Percentiles rank a stretch among this genome's conserved stretches.
Conservation (phyloP, 768 basidiomycete genomes). For the Xerocomellus chrysenteron region DNA sequence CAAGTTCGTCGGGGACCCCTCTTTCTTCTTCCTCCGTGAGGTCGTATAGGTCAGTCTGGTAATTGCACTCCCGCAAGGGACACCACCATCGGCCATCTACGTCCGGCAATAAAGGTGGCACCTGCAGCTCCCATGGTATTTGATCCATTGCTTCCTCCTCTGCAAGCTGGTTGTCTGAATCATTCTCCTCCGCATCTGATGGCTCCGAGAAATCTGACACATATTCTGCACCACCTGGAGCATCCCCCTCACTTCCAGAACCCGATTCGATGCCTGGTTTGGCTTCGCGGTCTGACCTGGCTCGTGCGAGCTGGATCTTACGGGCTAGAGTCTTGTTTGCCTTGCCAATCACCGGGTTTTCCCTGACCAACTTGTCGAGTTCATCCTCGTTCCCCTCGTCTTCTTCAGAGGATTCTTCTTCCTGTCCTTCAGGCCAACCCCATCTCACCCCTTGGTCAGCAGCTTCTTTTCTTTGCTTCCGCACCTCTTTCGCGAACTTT, state of each 20-base stretch:
- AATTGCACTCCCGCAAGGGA: slow-evolving; percentile 41
- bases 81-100: slow-evolving; percentile 56
- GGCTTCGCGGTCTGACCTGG: neutral
- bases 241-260: slow-evolving; percentile 22
- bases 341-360: slow-evolving; percentile 33
- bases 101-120: slow-evolving; percentile 40
- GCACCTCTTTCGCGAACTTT: slow-evolving; percentile 39
- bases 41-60: slow-evolving; percentile 47
- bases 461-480: slow-evolving; percentile 35
- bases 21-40: slow-evolving; percentile 35
- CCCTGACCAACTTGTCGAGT: slow-evolving; percentile 11
- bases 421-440: slow-evolving; percentile 22
- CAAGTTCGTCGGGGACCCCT: slow-evolving; percentile 21
- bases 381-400: neutral
- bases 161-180: slow-evolving; percentile 27
- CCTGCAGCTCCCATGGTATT: slow-evolving; percentile 39
- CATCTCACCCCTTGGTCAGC: slow-evolving; percentile 19
- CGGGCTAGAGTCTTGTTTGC: slow-evolving; percentile 12
- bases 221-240: slow-evolving; percentile 34
- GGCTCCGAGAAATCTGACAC: slow-evolving; percentile 59
- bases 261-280: slow-evolving; percentile 8
- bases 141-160: slow-evolving; percentile 24
- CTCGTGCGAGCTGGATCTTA: slow-evolving; percentile 19
- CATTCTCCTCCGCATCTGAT: slow-evolving; percentile 45
- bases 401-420: slow-evolving; percentile 10